phyloP scores from a whole-genome alignment of 164 flowering plant species.

The Liriodendron chinense region DNA sequence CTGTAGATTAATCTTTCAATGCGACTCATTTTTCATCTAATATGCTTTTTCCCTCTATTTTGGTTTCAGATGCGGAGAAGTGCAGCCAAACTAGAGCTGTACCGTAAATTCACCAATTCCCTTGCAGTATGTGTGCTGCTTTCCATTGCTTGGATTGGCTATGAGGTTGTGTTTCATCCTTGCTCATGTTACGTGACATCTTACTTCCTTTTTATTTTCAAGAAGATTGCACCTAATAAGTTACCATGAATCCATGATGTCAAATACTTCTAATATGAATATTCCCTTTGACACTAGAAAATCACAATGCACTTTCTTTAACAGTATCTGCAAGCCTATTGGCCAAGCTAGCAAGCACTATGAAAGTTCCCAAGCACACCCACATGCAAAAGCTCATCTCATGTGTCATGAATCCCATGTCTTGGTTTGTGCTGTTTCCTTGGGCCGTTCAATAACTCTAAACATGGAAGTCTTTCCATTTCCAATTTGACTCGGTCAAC shows the following conservation, averaged over 20 bases:
- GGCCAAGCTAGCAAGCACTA: too few species aligned
- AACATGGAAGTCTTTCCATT: neutral
- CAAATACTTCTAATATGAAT: neutral
- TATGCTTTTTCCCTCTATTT: constrained; percentile 8
- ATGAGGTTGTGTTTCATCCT: constrained; percentile 55
- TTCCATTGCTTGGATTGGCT: constrained; percentile 93
- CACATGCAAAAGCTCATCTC: neutral
- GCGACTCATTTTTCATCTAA: neutral
- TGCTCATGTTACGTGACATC: neutral
- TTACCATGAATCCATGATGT: neutral
- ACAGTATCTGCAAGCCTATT: too few species aligned
- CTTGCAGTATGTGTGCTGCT: constrained; percentile 80
- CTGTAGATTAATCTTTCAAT: neutral
- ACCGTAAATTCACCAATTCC: constrained; percentile 81
- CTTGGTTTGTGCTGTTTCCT: too few species aligned
- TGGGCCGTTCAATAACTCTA: neutral
- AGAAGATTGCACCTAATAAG: neutral
- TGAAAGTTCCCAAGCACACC: too few species aligned
- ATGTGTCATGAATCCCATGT: neutral
- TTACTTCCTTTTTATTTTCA: neutral
- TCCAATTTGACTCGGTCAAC: neutral
- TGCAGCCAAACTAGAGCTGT: constrained; percentile 77
- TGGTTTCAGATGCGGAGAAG: constrained; percentile 59
- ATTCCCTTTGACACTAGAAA: neutral
- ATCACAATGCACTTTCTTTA: neutral